Evolutionary conservation across 164 flowering plant genomes (phyloP).

Genomic region (Tinospora cordifolia): DNA sequence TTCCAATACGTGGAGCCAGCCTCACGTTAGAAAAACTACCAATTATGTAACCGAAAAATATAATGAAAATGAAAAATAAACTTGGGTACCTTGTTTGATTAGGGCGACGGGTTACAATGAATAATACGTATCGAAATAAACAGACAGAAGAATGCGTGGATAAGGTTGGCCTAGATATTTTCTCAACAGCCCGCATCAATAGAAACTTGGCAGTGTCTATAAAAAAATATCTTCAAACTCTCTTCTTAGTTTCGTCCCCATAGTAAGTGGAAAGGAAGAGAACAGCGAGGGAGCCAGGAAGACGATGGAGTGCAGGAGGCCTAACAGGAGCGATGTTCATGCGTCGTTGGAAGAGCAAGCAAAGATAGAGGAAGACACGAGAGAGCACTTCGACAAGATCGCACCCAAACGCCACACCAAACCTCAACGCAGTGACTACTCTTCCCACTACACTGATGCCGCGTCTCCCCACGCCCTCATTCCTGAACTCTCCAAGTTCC

Average conservation of each 20-base stretch:
- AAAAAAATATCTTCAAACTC: not conserved
- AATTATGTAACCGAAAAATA: too few species aligned
- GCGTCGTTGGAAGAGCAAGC: constrained; percentile 45
- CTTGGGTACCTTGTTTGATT: too few species aligned
- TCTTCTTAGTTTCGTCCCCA: not conserved
- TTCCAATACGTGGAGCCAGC: too few species aligned
- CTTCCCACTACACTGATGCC: constrained; percentile 42
- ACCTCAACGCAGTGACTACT: constrained; percentile 74
- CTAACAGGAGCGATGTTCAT: constrained; percentile 27
- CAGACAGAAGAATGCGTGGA: not conserved
- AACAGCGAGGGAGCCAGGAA: not conserved
- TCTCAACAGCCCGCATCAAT: not conserved
- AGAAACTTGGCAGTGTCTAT: not conserved
- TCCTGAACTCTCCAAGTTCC: constrained; percentile 52
- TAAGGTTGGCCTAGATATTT: constrained; percentile 4
- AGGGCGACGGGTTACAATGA: too few species aligned
- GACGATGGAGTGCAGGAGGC: constrained; percentile 11
- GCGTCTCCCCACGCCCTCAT: constrained; percentile 12
- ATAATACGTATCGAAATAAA: too few species aligned
- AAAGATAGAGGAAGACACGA: constrained; percentile 42
- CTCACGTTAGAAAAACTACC: too few species aligned
- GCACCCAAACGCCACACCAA: constrained; percentile 75
- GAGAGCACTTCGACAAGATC: constrained; percentile 46
- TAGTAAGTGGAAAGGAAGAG: not conserved
- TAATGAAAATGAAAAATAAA: too few species aligned